phyloP scores from a whole-genome alignment of 2,329 filamentous ascomycete species.

The Botrytis medusae region DNA sequence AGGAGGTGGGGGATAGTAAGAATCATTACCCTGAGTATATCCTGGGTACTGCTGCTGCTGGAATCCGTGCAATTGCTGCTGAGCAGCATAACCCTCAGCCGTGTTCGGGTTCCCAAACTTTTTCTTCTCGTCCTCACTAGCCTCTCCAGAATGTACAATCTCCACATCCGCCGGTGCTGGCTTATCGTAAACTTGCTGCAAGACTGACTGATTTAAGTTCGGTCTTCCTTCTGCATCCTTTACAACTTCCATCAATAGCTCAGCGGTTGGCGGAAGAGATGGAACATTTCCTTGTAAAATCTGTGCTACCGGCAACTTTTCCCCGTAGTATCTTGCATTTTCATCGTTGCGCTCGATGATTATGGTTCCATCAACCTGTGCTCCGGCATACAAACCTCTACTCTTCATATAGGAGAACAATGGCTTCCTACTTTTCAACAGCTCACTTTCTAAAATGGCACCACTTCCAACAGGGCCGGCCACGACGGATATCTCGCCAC shows the following conservation, averaged over 20 bases:
- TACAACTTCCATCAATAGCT: slow-evolving; percentile 63
- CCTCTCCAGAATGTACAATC: slow-evolving; percentile 18
- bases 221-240: slow-evolving; percentile 81
- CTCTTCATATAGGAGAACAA: slow-evolving; percentile 86
- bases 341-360: slow-evolving; percentile 80
- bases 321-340: slow-evolving; percentile 79
- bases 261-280: slow-evolving; percentile 39
- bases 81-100: slow-evolving; percentile 14
- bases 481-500: slow-evolving; percentile 74
- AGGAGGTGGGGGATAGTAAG: slow-evolving; percentile 18
- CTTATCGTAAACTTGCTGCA: slow-evolving; percentile 23
- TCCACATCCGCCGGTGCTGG: slow-evolving; percentile 23
- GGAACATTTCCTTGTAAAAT: slow-evolving; percentile 47
- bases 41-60: slow-evolving; percentile 4
- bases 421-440: slow-evolving; percentile 59
- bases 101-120: slow-evolving; percentile 23
- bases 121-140: slow-evolving; percentile 22
- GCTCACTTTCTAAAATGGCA: slow-evolving; percentile 43
- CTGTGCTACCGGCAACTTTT: slow-evolving; percentile 57
- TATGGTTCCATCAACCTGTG: slow-evolving; percentile 82
- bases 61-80: slow-evolving; percentile 13
- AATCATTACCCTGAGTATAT: slow-evolving; percentile 10
- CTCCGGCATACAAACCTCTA: slow-evolving; percentile 79
- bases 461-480: slow-evolving; percentile 78
- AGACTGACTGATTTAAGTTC: slow-evolving; percentile 58